A percentile compares a stretch with the other conserved stretches of the same genome.
These are phyloP conservation scores for Nannochloris sp. DNA, from an alignment of 139 green algal genomes.

Conservation along the genomic window DNA sequence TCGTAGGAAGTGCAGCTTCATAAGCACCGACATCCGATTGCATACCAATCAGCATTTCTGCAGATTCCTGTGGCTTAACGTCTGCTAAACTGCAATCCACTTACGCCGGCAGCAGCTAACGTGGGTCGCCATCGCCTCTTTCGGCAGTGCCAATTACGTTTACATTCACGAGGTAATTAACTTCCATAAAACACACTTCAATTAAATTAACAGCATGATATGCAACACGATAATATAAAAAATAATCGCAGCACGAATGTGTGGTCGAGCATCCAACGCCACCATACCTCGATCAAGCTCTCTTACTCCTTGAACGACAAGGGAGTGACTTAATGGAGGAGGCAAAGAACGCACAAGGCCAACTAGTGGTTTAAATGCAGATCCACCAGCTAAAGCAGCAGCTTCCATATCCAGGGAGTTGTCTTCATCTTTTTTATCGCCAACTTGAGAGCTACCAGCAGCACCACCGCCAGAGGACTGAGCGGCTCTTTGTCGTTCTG, in stretches of 20 bases:
- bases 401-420: constrained; percentile 37
- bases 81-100: too few species aligned
- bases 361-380: constrained; percentile 35
- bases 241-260: constrained; percentile 7
- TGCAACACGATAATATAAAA: constrained; percentile 44
- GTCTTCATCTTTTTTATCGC: constrained; percentile 47
- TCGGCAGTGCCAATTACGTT: too few species aligned
- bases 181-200: not conserved
- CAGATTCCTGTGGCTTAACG: too few species aligned
- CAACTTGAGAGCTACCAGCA: not conserved
- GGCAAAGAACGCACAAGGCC: constrained; percentile 31
- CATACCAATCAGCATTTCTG: too few species aligned
- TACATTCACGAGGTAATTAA: too few species aligned
- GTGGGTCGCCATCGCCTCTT: too few species aligned
- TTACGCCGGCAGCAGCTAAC: too few species aligned
- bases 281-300: constrained; percentile 31
- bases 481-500: constrained; percentile 4
- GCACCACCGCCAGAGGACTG: not conserved
- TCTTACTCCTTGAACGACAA: constrained; percentile 12
- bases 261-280: constrained; percentile 26
- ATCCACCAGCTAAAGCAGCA: constrained; percentile 31
- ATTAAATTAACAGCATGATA: constrained; percentile 17
- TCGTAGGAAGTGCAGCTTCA: too few species aligned
- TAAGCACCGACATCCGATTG: too few species aligned
- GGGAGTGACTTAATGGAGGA: constrained; percentile 10